These are phyloP conservation scores for Colletotrichum noveboracense DNA, from an alignment of 2,329 filamentous ascomycete genomes.

Conservation along the genomic window DNA sequence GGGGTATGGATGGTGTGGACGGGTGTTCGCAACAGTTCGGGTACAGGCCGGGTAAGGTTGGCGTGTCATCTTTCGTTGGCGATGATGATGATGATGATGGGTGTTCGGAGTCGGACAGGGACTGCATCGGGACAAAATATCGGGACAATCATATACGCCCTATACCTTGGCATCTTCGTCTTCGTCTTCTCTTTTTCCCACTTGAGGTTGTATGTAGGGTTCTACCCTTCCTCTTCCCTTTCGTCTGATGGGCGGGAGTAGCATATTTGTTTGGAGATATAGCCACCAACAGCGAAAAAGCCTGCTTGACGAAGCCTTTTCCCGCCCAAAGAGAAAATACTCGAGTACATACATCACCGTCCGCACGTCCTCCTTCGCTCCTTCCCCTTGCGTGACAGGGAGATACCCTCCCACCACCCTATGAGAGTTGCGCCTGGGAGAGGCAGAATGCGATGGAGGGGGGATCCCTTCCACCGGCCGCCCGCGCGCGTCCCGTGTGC, in stretches of 20 bases:
- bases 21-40: background rate
- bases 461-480: background rate
- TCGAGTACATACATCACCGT: background rate
- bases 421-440: background rate
- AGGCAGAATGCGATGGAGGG: background rate
- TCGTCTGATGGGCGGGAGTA: background rate
- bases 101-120: background rate
- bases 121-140: background rate
- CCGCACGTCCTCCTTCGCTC: background rate
- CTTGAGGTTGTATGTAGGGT: background rate
- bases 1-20: background rate
- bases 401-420: background rate
- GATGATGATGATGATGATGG: background rate
- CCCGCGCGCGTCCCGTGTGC: background rate
- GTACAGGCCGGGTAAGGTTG: background rate
- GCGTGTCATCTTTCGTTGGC: background rate
- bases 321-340: background rate
- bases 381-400: background rate
- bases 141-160: background rate
- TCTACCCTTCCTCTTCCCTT: background rate
- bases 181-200: background rate
- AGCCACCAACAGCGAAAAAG: background rate
- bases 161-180: background rate
- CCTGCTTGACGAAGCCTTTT: background rate
- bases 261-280: constrained; percentile 8